Base-by-base conservation (phyloP, 306 rosid genomes). In the Albizia julibrissin region DNA sequence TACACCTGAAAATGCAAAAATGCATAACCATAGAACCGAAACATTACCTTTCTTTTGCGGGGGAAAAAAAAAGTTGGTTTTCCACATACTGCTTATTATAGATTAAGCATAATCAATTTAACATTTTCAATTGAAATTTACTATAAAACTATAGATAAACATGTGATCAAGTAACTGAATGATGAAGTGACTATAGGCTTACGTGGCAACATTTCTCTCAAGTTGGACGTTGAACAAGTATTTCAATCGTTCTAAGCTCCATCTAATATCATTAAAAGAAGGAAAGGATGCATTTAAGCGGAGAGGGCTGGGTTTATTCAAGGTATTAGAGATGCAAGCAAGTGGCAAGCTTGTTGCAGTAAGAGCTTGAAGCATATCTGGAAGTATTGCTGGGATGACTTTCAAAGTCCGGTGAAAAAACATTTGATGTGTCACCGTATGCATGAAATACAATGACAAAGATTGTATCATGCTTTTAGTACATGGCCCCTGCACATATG, bases 131-230 rank as follows among this genome's bases (percentile, higher is more conserved):
- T 49, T 59, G 52, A 46, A 54, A 31, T 59, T 44, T 69, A 65
- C 43, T 21, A 54, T 29, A 75, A 18, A 72, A 72, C 62, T 69
- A 82, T 43, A 46, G 62, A 58, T 22, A 74, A 66, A 68, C 31
- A 75, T 34, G 29, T 81, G 74, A 44, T 10, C 68, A 76, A 56
- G 66, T 71, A 56, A 56, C 74, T 73, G 81, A 80, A 80, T 42
- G 16, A 59, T 33, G 75, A 80, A 78, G 81, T 16, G 77, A 80
- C 61, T 33, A 74, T 37, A 71, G 42, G 91, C 99, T 95, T 95
- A 95, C 99, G 94, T 93, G 84, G 91, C 93, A 88, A 93, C 93
- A 83, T 95, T 95, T 87, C 91, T 91, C 83, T 95, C 99, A 37
- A 95, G 88, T 81, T 92, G 98, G 81, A 93, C 78, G 81, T 95